Evolutionary conservation across 1,139 yeast genomes (phyloP).

Genomic region (Sugiyamaella xylanicola): DNA sequence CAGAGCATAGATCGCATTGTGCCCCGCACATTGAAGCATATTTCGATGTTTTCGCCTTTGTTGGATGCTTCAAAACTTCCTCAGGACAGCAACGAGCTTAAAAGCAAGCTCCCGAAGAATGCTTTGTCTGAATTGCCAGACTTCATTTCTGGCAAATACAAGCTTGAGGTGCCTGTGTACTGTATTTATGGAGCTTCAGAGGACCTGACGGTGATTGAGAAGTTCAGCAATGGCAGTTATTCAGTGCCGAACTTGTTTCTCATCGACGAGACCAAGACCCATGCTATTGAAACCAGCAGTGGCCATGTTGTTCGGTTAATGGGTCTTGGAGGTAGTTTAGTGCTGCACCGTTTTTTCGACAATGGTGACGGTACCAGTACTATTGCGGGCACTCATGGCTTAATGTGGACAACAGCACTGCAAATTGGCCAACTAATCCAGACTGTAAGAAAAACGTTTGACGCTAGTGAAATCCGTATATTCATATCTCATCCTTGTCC

Average conservation of each 20-base stretch:
- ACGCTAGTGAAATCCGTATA: slow-evolving; percentile 54
- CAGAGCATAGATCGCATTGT: slow-evolving; percentile 57
- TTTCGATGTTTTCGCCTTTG: slow-evolving; percentile 68
- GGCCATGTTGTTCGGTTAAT: slow-evolving; percentile 56
- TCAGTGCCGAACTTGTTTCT: slow-evolving; percentile 58
- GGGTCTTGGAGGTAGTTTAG: slow-evolving; percentile 74
- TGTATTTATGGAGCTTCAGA: slow-evolving; percentile 77
- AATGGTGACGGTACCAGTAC: slow-evolving; percentile 54
- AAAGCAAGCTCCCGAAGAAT: slow-evolving; percentile 41
- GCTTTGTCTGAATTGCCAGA: slow-evolving; percentile 57
- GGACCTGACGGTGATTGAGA: slow-evolving; percentile 66
- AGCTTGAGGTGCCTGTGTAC: slow-evolving; percentile 66
- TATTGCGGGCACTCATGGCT: slow-evolving; percentile 71
- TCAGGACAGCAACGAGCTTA: slow-evolving; percentile 45
- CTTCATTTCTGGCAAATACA: slow-evolving; percentile 52
- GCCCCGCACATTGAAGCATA: slow-evolving; percentile 52
- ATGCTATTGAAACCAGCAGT: slow-evolving; percentile 44
- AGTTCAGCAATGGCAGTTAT: slow-evolving; percentile 58
- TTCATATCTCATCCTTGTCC: slow-evolving; percentile 72
- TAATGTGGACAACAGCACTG: slow-evolving; percentile 71
- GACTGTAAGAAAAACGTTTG: slow-evolving; percentile 48
- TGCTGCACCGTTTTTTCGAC: slow-evolving; percentile 69
- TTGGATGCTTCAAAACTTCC: slow-evolving; percentile 51
- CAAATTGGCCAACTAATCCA: slow-evolving; percentile 68
- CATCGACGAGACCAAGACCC: slow-evolving; percentile 57